Conservation (phyloP, 305 asterid genomes). For the Plantago lanceolata region DNA sequence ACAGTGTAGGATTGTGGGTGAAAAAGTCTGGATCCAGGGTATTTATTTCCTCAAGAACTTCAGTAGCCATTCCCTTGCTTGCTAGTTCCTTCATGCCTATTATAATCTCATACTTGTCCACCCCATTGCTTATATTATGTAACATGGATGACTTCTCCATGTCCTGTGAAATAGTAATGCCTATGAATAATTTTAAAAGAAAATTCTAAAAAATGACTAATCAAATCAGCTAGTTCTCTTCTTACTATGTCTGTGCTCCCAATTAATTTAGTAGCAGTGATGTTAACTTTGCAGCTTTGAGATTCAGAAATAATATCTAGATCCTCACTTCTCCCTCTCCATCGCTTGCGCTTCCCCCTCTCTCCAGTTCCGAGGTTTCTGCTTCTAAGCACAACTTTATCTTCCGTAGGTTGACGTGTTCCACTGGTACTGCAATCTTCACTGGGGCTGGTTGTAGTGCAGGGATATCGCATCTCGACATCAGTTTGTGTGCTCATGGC, state of each 20-base stretch:
- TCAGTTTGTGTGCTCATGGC: slow-evolving; percentile 40
- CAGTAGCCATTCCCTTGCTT: slow-evolving; percentile 82
- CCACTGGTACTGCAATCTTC: slow-evolving; percentile 84
- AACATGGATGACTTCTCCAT: slow-evolving; percentile 35
- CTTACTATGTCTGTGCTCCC: slow-evolving; percentile 34
- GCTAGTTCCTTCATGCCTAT: slow-evolving; percentile 74
- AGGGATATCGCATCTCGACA: slow-evolving; percentile 53
- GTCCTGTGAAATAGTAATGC: slow-evolving; percentile 45
- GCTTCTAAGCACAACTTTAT: slow-evolving; percentile 47
- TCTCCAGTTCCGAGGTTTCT: slow-evolving; percentile 53
- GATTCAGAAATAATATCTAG: slow-evolving; percentile 41
- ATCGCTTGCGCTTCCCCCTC: slow-evolving; percentile 84
- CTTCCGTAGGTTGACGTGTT: slow-evolving; percentile 40
- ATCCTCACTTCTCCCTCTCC: slow-evolving; percentile 81
- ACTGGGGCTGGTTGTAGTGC: slow-evolving; percentile 43
- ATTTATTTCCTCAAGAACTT: slow-evolving; percentile 83
- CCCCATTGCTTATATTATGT: slow-evolving; percentile 35
- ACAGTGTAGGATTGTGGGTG: slow-evolving; percentile 56
- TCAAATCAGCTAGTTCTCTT: slow-evolving; percentile 21
- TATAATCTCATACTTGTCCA: slow-evolving; percentile 55
- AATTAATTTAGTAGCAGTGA: slow-evolving; percentile 31
- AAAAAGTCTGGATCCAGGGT: slow-evolving; percentile 70
- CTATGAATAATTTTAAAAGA: slow-evolving; percentile 16
- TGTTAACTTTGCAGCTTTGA: slow-evolving; percentile 45
- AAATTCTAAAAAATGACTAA: slow-evolving; percentile 16